Evolutionary conservation across 768 basidiomycete species (phyloP), one percentile per base, ranked within the genome.

Genomic region (Artomyces pyxidatus): DNA sequence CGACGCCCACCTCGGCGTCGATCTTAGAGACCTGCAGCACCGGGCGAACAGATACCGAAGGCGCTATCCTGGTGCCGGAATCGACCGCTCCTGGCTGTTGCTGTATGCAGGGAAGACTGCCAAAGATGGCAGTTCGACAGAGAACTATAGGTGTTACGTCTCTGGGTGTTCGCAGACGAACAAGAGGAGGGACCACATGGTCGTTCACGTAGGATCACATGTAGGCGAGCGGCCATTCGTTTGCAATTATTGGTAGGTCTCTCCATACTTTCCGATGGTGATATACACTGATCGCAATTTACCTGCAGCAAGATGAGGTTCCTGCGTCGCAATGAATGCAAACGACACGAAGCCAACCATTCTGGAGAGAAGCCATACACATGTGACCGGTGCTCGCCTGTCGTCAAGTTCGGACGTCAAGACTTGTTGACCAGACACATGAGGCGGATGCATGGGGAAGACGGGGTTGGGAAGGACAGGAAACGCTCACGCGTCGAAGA

Each of bases 301-400:
- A 58, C 14, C 47, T 8, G 23, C 45, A 86, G 85, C 59, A 63
- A 75, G 3, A 70, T 80, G 50, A 70, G 78, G 11, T 87, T 86
- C 66, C 60, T 84, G 50, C 79, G 85, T 50, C 85, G 81, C 62
- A 85, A 87, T 57, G 84, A 87, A 60, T 84, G 81, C 67, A 85
- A 84, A 60, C 77, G 85, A 23, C 85, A 87, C 52, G 82, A 84
- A 61, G 70, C 77, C 12, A 79, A 76, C 51, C 84, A 87, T 58
- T 74, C 68, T 10, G 79, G 78, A 12, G 59, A 55, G 35, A 74
- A 80, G 50, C 83, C 83, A 6, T 84, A 75, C 53, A 65, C 67
- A 19, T 87, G 85, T 50, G 58, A 70, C 43, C 64, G 79, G 32
- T 86, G 84, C 47, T 66, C 71, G 42, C 53, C 60, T 6, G 57